Evolutionary conservation across 805 yeast genomes (phyloP).

Genomic region (Lachancea kluyveri): DNA sequence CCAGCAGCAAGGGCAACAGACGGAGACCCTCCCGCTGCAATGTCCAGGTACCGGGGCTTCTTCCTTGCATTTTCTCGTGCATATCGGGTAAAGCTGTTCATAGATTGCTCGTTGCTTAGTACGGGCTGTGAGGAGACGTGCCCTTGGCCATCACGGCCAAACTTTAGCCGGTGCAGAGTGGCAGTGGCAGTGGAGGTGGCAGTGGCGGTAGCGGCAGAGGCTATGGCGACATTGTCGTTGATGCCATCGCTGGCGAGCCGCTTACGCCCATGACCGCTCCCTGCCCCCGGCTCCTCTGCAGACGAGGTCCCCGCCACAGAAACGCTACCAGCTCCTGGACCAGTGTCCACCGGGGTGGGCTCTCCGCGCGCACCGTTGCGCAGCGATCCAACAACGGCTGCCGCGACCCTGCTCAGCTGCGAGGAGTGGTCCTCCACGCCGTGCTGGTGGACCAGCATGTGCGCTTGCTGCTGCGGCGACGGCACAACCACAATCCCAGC

Average conservation of each 20-base stretch:
- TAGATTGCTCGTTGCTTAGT: conserved; percentile 12
- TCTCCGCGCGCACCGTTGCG: conserved; percentile 10
- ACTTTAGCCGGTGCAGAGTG: conserved; percentile 5
- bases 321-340: no score
- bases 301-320: no score
- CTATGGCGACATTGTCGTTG: no score
- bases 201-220: no score
- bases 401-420: conserved; percentile 22
- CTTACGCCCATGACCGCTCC: no score
- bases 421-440: conserved; percentile 16
- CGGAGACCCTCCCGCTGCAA: conserved; percentile 7
- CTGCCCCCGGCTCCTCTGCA: no score
- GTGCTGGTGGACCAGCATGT: conserved; percentile 3
- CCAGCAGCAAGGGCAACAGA: no score
- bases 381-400: conserved; percentile 22
- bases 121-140: conserved; percentile 3
- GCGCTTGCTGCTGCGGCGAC: conserved; percentile 9
- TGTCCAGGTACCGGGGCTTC: conserved; percentile 17
- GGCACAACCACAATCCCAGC: conserved; percentile 7
- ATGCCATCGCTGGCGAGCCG: conserved; percentile 2
- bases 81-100: conserved; percentile 24
- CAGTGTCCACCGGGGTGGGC: conserved; percentile 12
- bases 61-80: conserved; percentile 18
- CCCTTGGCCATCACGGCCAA: conserved; percentile 1
- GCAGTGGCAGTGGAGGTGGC: conserved; percentile 3